Conservation (phyloP, 352 stramenopile genomes). For the Globisporangium okanoganense region DNA sequence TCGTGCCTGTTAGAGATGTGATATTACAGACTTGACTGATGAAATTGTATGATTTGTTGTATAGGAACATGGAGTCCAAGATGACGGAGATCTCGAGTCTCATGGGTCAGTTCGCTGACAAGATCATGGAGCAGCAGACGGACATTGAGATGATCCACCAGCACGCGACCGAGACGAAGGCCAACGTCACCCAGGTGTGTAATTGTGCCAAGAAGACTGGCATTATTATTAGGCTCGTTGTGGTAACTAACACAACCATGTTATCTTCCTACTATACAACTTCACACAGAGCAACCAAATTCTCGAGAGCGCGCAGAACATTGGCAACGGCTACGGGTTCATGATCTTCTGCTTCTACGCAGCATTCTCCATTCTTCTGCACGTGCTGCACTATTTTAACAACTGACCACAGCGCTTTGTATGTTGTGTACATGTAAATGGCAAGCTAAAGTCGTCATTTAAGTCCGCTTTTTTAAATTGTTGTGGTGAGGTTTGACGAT, state of each 20-base stretch:
- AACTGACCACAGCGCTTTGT: slow-evolving; percentile 25
- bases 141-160: slow-evolving; percentile 79
- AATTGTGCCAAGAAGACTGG: neutral
- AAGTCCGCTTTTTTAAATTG: too few relatives aligned
- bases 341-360: slow-evolving; percentile 87
- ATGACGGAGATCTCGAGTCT: slow-evolving; percentile 84
- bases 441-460: neutral
- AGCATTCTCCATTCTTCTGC: slow-evolving; percentile 63
- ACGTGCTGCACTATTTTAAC: slow-evolving; percentile 82
- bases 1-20: too few relatives aligned
- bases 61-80: slow-evolving; percentile 80
- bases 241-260: neutral
- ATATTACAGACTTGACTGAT: neutral
- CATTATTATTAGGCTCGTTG: too few relatives aligned
- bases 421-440: neutral
- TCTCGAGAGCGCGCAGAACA: slow-evolving; percentile 69
- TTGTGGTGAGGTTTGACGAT: neutral
- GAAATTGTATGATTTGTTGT: neutral
- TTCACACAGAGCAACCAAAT: slow-evolving; percentile 71
- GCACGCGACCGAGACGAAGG: slow-evolving; percentile 62
- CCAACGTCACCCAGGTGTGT: slow-evolving; percentile 66
- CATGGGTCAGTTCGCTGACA: slow-evolving; percentile 82
- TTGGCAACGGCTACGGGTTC: slow-evolving; percentile 76
- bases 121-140: slow-evolving; percentile 79
- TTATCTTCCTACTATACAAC: neutral